Evolutionary conservation across 495 filamentous ascomycete species (phyloP), one percentile per base, ranked within the genome.

Genomic region (Penicillium subrubescens): DNA sequence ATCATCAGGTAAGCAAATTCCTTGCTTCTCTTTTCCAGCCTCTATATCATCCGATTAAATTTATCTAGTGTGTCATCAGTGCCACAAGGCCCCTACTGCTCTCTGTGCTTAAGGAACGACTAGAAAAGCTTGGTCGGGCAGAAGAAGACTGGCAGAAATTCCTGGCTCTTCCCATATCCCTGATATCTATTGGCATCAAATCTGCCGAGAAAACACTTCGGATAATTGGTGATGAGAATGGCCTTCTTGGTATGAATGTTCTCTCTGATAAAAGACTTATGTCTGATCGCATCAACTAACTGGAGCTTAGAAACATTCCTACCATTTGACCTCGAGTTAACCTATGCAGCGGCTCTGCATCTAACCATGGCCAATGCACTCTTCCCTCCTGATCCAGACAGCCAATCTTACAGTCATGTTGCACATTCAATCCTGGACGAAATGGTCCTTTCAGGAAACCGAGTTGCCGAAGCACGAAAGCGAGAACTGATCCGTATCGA

Each of bases 291-390:
- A 37, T 48, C 19, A 44, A 52, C 59, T 19, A 14, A 17, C 50
- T 59, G 25, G 59, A 8, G 7, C 59, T 39, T 19, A 79, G 78
- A 80, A 65, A 69, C 69, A 15, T 80, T 80, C 62, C 69, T 80
- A 14, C 74, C 75, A 11, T 80, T 77, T 59, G 73, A 80, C 14
- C 66, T 77, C 19, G 78, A 80, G 67, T 69, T 76, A 39, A 75
- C 73, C n/a, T 78, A 74, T 59, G 74, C 59, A 3, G 75, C 74
- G 17, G 73, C 77, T 15, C 31, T 79, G 3, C 71, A 74, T 54
- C 62, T 79, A 4, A 64, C 58, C 1, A 73, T 79, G 66, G 71
- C 72, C 15, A 67, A 69, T 29, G 65, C 73, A 1, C 67, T 79
- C 17, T 77, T 79, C 59, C 72, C 75, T 3, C 65, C 53, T 34